A percentile compares a stretch with the other conserved stretches of the same genome.
Evolutionary conservation across 202 grass and related monocot genomes (phyloP).

Genomic region (Schoenoplectus triqueter): DNA sequence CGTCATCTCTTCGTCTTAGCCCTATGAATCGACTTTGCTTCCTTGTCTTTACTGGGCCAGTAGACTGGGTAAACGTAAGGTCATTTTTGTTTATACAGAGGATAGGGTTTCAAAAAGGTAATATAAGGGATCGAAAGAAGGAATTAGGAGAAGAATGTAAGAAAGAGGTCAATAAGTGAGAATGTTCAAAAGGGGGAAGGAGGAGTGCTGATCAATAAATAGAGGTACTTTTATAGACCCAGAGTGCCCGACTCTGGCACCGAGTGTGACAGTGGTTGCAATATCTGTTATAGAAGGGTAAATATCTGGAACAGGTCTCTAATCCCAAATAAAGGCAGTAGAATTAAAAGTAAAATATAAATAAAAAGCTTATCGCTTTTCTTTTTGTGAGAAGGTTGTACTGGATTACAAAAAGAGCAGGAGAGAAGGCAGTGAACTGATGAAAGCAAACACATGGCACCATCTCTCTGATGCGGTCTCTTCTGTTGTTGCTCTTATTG

Average conservation of each 20-base stretch:
- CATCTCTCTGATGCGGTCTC: slow-evolving; percentile 93
- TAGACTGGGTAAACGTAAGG: too few species aligned
- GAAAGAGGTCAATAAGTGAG: too few species aligned
- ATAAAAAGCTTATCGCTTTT: slow-evolving; percentile 15
- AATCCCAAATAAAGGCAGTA: neutral
- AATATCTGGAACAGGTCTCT: slow-evolving; percentile 26
- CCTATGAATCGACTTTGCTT: too few species aligned
- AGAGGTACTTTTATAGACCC: slow-evolving; percentile 45
- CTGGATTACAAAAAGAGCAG: slow-evolving; percentile 89
- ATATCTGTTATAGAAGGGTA: slow-evolving; percentile 99
- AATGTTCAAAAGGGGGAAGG: too few species aligned
- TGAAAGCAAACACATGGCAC: slow-evolving; percentile 99
- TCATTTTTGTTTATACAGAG: too few species aligned
- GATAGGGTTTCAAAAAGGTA: too few species aligned
- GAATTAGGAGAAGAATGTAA: too few species aligned
- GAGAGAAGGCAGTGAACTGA: slow-evolving; percentile 89
- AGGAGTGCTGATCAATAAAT: too few species aligned
- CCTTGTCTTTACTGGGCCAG: too few species aligned
- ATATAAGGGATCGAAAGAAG: too few species aligned
- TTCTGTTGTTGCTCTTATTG: slow-evolving; percentile 83
- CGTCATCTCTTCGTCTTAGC: too few species aligned
- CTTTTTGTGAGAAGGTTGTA: slow-evolving; percentile 61
- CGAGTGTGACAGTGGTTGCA: slow-evolving; percentile 75
- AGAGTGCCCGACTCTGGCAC: slow-evolving; percentile 80
- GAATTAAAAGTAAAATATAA: slow-evolving; percentile 21